phyloP scores from a whole-genome alignment of 1,139 yeast genomes.

The Yamadazyma sp. region DNA sequence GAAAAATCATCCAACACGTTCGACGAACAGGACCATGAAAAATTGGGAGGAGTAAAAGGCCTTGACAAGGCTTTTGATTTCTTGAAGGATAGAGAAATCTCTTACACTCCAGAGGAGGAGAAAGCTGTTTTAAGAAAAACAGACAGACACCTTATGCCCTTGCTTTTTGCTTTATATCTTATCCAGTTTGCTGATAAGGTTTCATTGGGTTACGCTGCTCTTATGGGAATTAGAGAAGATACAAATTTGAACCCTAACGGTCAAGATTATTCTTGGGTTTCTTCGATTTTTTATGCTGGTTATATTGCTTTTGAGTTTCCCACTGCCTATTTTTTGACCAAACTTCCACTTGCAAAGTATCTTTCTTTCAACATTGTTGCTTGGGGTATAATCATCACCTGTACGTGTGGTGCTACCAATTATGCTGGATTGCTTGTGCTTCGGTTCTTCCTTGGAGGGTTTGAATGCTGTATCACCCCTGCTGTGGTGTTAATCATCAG shows the following conservation, averaged over 20 bases:
- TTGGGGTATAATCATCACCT: conserved; percentile 27
- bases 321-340: conserved; percentile 40
- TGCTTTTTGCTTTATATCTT: conserved; percentile 42
- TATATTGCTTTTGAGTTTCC: conserved; percentile 50
- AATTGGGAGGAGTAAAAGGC: neutral
- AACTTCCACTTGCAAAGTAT: conserved; percentile 30
- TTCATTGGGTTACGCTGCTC: conserved; percentile 58
- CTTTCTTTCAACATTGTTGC: conserved; percentile 23
- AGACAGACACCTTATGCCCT: conserved; percentile 1
- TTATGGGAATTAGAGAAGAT: conserved; percentile 53
- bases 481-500: conserved; percentile 50
- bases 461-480: conserved; percentile 54
- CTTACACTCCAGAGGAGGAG: neutral
- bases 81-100: neutral
- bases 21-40: neutral
- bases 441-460: conserved; percentile 44
- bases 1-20: no score
- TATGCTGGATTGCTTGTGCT: conserved; percentile 24
- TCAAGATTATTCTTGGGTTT: conserved; percentile 54
- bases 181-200: conserved; percentile 67
- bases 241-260: conserved; percentile 22
- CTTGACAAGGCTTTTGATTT: conserved; percentile 3
- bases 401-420: conserved; percentile 25
- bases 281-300: conserved; percentile 56
- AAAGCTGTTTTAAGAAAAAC: conserved; percentile 2